Conservation (phyloP, 257 asterid genomes). For the Solanum sejunctum region DNA sequence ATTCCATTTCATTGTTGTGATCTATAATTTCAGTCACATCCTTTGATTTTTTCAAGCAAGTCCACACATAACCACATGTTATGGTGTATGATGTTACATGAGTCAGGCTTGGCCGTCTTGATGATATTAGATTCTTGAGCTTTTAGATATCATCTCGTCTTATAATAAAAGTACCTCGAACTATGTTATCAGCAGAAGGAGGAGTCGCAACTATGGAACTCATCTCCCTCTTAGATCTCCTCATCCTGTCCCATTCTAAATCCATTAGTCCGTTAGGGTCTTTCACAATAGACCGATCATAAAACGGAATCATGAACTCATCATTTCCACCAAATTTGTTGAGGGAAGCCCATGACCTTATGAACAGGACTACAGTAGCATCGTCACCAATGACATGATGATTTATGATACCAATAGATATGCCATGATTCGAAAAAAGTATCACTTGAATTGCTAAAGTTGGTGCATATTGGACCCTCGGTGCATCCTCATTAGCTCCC, state of each 20-base stretch:
- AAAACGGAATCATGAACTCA: background rate
- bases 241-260: too few relatives aligned
- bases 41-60: conserved; percentile 23
- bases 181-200: background rate
- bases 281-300: background rate
- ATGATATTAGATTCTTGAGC: conserved; percentile 15
- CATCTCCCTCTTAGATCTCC: background rate
- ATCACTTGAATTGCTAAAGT: conserved; percentile 11
- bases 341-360: conserved; percentile 9
- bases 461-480: background rate
- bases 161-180: conserved; percentile 13
- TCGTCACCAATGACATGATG: conserved; percentile 10
- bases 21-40: background rate
- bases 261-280: background rate
- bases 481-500: background rate
- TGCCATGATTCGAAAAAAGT: conserved; percentile 1
- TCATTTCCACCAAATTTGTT: background rate
- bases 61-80: conserved; percentile 25
- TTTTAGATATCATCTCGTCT: background rate
- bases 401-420: background rate
- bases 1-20: background rate
- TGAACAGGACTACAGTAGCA: background rate
- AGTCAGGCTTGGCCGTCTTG: conserved; percentile 1
- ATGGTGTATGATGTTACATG: conserved; percentile 23
- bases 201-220: background rate